Evolutionary conservation across 2,329 filamentous ascomycete genomes (phyloP), one percentile per base, ranked within the genome.

Genomic region (Canariomyces notabilis): DNA sequence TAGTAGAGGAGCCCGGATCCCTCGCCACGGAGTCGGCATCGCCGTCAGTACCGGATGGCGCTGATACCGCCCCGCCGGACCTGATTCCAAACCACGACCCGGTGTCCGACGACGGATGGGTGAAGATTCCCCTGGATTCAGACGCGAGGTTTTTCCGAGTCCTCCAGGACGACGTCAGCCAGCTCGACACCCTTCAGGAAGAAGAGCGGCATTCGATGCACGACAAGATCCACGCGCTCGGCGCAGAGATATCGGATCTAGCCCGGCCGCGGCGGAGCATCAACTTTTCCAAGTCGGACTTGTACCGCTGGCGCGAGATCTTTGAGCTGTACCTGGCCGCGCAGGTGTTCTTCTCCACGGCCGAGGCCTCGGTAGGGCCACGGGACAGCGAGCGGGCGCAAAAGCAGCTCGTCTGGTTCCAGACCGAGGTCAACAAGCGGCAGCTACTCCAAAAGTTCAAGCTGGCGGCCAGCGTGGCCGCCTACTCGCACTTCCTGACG

Each of bases 301-400:
- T 94, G 19, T 79, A 82, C 43, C 76, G 76, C 31, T 95, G 89
- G 89, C 79, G 89, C 39, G 76, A 84, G 54, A 82, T 95, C 52
- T 91, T 95, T 58, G 82, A 89, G 49, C 68, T 91, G 0, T 95
- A 95, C 59, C 68, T 90, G 11, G 83, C 93, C 46, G 83, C 84
- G 6, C 79, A 84, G 44, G 75, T 94, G 22, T 95, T 95, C 68
- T 93, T 93, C 63, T 88, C 86, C 1, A 85, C 83, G 0, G 78
- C 80, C 22, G 88, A 94, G 62, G 67, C 68, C 23, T 82, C 87
- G 53, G 81, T 84, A 46, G 85, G 86, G 12, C 73, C 78, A 2
- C 76, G 87, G 41, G 76, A 78, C 41, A 84, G 83, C 52, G 69
- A 72, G 4, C 76, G 78, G 50, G 88, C 88, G 1, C 73, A 82